phyloP scores from a whole-genome alignment of 2,329 filamentous ascomycete genomes.

The Monilinia polystroma region DNA sequence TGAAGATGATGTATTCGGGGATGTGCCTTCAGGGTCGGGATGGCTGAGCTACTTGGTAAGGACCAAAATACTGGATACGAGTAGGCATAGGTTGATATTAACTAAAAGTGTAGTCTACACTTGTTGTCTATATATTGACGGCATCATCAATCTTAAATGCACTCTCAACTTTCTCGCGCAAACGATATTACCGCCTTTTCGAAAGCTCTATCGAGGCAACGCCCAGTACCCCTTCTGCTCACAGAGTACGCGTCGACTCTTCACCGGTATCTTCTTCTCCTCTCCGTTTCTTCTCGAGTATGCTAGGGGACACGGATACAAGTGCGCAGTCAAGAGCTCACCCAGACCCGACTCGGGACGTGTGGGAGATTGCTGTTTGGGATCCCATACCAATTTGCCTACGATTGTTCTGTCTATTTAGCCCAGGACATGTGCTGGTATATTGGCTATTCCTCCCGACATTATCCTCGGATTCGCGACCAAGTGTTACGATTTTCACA shows the following conservation, averaged over 20 bases:
- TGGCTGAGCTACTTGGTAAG: slow-evolving; percentile 65
- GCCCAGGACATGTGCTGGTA: slow-evolving; percentile 86
- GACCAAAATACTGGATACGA: slow-evolving; percentile 6
- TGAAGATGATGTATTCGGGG: slow-evolving; percentile 82
- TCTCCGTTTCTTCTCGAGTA: slow-evolving; percentile 67
- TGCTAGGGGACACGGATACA: slow-evolving; percentile 65
- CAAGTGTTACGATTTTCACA: slow-evolving; percentile 82
- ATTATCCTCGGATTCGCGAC: slow-evolving; percentile 69
- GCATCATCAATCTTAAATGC: slow-evolving; percentile 71
- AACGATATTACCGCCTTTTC: slow-evolving; percentile 87
- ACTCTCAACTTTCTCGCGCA: slow-evolving; percentile 76
- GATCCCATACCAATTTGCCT: slow-evolving; percentile 84
- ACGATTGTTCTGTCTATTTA: slow-evolving; percentile 84
- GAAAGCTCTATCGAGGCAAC: slow-evolving; percentile 76
- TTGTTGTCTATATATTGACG: slow-evolving; percentile 69
- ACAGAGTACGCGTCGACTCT: slow-evolving; percentile 83
- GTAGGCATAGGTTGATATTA: slow-evolving; percentile 23
- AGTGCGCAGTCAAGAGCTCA: slow-evolving; percentile 81
- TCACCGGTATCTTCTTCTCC: slow-evolving; percentile 77
- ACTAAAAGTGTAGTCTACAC: slow-evolving; percentile 54
- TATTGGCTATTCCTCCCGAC: slow-evolving; percentile 88
- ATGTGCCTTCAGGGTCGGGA: slow-evolving; percentile 57
- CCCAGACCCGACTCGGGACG: slow-evolving; percentile 77
- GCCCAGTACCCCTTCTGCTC: slow-evolving; percentile 79
- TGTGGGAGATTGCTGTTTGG: slow-evolving; percentile 95